Base-by-base conservation (phyloP, 2,329 filamentous ascomycete genomes). In the Tolypocladium sp. region DNA sequence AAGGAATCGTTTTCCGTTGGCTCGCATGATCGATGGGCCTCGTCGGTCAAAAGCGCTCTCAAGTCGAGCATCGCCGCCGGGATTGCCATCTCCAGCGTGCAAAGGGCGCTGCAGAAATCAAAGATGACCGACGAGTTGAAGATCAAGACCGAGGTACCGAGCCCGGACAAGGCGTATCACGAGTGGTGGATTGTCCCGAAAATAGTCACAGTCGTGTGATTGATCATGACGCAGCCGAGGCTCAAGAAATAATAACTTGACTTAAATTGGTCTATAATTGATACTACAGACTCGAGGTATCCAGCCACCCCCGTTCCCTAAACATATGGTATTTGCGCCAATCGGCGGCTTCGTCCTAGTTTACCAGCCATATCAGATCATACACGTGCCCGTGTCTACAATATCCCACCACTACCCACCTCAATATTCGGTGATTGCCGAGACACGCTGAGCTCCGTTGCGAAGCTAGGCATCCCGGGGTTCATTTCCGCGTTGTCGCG, bases 61-160 rank as follows among this genome's bases (percentile, higher is more conserved):
- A 85, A 85, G 66, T 84, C 88, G n/a, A 88, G 85, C 64, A 91
- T 92, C 61, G 85, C 84, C 10, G 79, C 87, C 1, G 84, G 84
- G 7, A 81, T 92, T 62, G 83, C 86, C 0, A 80, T 90, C 51
- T 79, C 80, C 30, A 78, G 77, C 1, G 70, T 89, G 55, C 82
- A 80, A 66, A 88, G 85, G 69, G 80, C 79, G 2, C 65, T 87
- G 10, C 73, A 76, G 22, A 71, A 68, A 60, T 67, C 61, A 56
- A 66, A 57, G 60, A 64, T 64, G 58, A 64, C 61, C 6, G 63
- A 61, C 40, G 62, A 69, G 53, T 52, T 79, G 56, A 72, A 71
- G 57, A 66, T 85, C 27, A 79, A 73, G 65, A 77, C 77, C 30
- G 79, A 83, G 67, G 75, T 87, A 55, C 83, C 83, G 10, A 70